Base-by-base conservation (phyloP, 2,329 filamentous ascomycete genomes). In the Knoxdaviesia proteae region DNA sequence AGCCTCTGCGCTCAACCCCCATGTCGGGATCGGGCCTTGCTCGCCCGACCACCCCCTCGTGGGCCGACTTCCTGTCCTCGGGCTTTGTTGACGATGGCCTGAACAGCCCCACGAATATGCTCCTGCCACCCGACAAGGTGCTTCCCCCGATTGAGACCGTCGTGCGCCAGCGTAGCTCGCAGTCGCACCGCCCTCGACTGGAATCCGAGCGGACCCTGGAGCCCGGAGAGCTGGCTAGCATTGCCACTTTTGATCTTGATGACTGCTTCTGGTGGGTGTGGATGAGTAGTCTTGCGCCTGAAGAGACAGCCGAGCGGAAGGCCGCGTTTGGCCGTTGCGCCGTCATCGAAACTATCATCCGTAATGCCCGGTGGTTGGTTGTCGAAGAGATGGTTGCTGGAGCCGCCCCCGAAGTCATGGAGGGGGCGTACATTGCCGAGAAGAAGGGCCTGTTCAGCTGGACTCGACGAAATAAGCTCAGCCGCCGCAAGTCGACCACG, bases 231-330 rank as follows among this genome's bases (percentile, higher is more conserved):
- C 69, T 98, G 45, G 90, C 90, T 32, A 96, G 86, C 55, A 94
- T 98, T 54, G 81, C 74, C 30, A 71, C 71, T 35, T 73, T 96
- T 45, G 79, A 90, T 48, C 67, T 98, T 5, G 90, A 98, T 52
- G 88, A 96, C 56, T 80, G 86, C 1, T 98, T 98, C 58, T 98
- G 90, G 90, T 96, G 90, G 88, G 90, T 96, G 4, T 98, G 90
- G 90, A 96, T 98, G 69, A 92, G 77, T 51, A 96, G 88, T 66
- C 64, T 98, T 53, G 86, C 88, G 1, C 81, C 77, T 1, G 90
- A 98, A 53, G 90, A 98, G 61, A 82, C 87, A 0, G 61, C 76
- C 0, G 71, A 79, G 39, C 76, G 90, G 47, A 98, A 98, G 57
- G 80, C 87, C 5, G 84, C 87, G 0, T 98, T 98, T 56, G 90